Base-by-base conservation (phyloP, 148 eudicot genomes). In the Rhododendron henanense region DNA sequence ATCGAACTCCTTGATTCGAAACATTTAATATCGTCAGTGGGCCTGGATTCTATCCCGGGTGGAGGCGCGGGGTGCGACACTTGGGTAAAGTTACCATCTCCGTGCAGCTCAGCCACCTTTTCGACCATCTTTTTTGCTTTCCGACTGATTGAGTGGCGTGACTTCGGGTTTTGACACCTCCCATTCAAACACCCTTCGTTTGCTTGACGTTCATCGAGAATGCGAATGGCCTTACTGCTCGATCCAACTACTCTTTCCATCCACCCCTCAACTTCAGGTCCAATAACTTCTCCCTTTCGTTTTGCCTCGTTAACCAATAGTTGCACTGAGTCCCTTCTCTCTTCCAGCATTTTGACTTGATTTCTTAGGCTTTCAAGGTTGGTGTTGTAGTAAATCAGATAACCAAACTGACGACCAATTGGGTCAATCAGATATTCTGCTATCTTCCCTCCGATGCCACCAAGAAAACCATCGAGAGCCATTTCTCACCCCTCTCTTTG, bases 211-310 rank as follows among this genome's bases (percentile, higher is more conserved):
- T n/a, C n/a, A 15, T 80, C 50, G 21, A 76, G 48, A 71, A 51
- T 55, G 33, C 7, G 13, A 4, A 2, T 71, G 14, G 50, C 23
- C 3, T 81, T 61, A 2, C 8, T 28, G 10, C 8, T 19, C 11
- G 53, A 1, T 28, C 25, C 53, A 50, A 28, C 81, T 1, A 48
- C 79, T 10, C 28, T 25, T 19, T 11, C 33, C 50, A 73, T 31
- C 88, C 88, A 86, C 3, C 18, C 57, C 44, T 37, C 6, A 55
- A 86, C 88, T 8, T 74, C 41, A 5, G 75, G 84, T 21, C 21
- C 4, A 53, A 86, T 73, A 15, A 13, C 57, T 81, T 86, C 59
- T 6, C 9, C 44, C 16, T 86, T 86, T 28, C 61, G 55, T 28
- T 50, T 9, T 41, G 84, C 85, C 1, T 2, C 71, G n/a, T 53